Evolutionary conservation across 768 basidiomycete genomes (phyloP).

Genomic region (Panellus pusillus): DNA sequence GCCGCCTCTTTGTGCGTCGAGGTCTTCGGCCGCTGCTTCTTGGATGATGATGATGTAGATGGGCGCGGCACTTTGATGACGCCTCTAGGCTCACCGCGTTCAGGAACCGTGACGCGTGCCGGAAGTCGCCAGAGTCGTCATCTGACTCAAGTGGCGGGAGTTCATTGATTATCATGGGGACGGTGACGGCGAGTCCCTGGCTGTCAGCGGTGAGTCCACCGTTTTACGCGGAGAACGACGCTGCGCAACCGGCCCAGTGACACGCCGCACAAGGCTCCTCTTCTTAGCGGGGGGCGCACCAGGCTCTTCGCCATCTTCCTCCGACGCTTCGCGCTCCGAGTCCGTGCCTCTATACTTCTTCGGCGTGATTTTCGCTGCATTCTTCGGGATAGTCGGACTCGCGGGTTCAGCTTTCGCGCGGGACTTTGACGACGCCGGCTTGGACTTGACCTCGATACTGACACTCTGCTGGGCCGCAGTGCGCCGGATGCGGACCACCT

Average conservation of each 20-base stretch:
- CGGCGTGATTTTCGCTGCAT: neutral
- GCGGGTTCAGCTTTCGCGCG: too few relatives aligned
- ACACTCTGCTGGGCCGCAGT: too few relatives aligned
- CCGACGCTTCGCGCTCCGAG: constrained; percentile 1
- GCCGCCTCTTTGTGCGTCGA: neutral
- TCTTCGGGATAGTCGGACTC: neutral
- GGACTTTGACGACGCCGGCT: too few relatives aligned
- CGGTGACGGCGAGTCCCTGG: too few relatives aligned
- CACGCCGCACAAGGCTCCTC: constrained; percentile 12
- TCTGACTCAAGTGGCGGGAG: constrained; percentile 1
- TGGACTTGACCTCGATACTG: neutral
- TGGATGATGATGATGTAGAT: neutral
- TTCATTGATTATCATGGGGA: too few relatives aligned
- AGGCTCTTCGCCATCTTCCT: neutral
- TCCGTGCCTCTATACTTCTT: constrained; percentile 4
- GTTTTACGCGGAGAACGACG: constrained; percentile 2
- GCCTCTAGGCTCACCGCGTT: too few relatives aligned
- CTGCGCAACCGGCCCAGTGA: neutral
- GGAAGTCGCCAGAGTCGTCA: constrained; percentile 9
- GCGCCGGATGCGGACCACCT: constrained; percentile 4
- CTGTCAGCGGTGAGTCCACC: neutral
- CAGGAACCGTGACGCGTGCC: neutral
- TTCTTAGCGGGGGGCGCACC: neutral
- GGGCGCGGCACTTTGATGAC: neutral
- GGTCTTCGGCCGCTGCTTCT: neutral